Base-by-base conservation (phyloP, 371 early-diverging fungal genomes). In the Apophysomyces variabilis region DNA sequence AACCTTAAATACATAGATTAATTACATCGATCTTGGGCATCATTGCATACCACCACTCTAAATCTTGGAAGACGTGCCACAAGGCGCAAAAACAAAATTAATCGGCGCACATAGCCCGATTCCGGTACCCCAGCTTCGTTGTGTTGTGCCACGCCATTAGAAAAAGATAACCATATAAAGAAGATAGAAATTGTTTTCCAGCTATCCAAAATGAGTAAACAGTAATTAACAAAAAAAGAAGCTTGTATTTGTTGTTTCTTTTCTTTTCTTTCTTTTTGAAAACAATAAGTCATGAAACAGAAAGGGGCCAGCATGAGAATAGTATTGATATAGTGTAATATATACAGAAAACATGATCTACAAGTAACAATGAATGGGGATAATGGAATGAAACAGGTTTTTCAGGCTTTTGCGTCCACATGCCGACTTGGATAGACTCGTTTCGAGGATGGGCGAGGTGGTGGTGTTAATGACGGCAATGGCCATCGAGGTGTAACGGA, bases 1-100 rank as follows among this genome's bases (percentile, higher is more conserved):
- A 18, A 16, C 21, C n/a, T n/a, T 18, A n/a, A 16, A 43, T 62
- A 4, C 47, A 1, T 76, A 87, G 85, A 7, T 58, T 87, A 45
- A 58, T 81, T 50, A 80, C 85, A 21, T 85, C 87, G 0, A 85
- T 87, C 56, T 61, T 79, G 61, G 87, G 87, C 44, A 87, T 87
- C 41, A 74, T 85, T 63, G 69, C 75, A 6, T 84, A 87, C 69
- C 85, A 87, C 50, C 86, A 84, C 57, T 78, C 82, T 69, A 85
- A 82, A 61, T 59, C 84, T 39, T 76, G 75, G 11, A 82, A 73
- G 57, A 39, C 65, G 5, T 62, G 73, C 12, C 38, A 63, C 18
- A 9, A 62, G 13, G 74, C 75, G 38, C 74, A 67, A 18, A 43
- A 26, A n/a, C 66, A 61, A 50, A 67, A 74, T 58, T 67, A 67